Evolutionary conservation across 2,329 filamentous ascomycete species (phyloP).

Genomic region (Phialocephala sp.): DNA sequence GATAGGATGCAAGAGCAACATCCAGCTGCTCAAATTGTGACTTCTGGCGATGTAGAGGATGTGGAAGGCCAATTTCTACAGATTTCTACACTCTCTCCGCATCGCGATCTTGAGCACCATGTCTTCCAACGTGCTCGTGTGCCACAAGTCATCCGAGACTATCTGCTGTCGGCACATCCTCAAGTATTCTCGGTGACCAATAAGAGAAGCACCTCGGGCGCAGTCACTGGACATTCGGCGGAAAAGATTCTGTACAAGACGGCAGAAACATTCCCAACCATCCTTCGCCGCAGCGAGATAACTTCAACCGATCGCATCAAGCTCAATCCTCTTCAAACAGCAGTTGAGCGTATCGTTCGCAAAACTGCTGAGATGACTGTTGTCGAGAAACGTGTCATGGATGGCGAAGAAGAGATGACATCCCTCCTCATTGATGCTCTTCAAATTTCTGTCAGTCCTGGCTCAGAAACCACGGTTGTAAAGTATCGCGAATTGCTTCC

Average conservation of each 20-base stretch:
- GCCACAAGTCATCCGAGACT: constrained; percentile 82
- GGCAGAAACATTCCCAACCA: constrained; percentile 87
- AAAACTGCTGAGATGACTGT: constrained; percentile 85
- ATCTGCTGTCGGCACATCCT: constrained; percentile 80
- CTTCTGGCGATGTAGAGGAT: constrained; percentile 72
- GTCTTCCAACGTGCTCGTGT: constrained; percentile 90
- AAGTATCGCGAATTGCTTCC: constrained; percentile 79
- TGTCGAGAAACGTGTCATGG: constrained; percentile 75
- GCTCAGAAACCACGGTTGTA: constrained; percentile 77
- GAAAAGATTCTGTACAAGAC: constrained; percentile 88
- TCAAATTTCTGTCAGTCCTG: constrained; percentile 75
- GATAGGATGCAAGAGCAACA: constrained; percentile 93
- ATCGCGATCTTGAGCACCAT: constrained; percentile 81
- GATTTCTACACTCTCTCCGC: constrained; percentile 78
- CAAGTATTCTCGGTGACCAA: constrained; percentile 78
- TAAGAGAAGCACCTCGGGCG: constrained; percentile 70
- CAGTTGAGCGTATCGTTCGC: constrained; percentile 84
- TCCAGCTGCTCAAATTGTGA: constrained; percentile 81
- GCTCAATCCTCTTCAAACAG: constrained; percentile 81
- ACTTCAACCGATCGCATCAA: constrained; percentile 65
- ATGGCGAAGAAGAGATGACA: constrained; percentile 74
- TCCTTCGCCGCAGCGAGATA: constrained; percentile 86
- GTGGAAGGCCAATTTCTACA: constrained; percentile 91
- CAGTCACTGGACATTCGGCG: constrained; percentile 74
- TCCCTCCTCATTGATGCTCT: constrained; percentile 76